phyloP scores from a whole-genome alignment of 2,329 filamentous ascomycete genomes.

The Diplodia mutila region DNA sequence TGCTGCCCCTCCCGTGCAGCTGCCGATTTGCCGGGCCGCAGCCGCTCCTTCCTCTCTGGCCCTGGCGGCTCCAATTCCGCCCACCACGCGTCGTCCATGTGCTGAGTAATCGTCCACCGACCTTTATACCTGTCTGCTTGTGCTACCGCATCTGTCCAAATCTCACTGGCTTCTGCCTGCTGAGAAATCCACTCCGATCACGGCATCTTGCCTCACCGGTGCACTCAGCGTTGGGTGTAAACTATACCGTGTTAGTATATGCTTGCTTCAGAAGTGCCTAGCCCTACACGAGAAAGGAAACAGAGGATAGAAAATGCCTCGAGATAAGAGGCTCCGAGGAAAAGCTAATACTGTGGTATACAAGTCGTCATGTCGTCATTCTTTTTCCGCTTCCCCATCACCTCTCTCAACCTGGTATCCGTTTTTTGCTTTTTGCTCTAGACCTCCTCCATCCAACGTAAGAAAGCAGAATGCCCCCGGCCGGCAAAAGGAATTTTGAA shows the following conservation, averaged over 20 bases:
- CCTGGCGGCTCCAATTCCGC: neutral
- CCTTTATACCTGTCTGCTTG: no score
- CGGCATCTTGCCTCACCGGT: neutral
- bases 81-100: no score
- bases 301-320: neutral
- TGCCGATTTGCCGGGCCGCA: conserved; percentile 18
- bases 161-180: neutral
- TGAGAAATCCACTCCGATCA: neutral
- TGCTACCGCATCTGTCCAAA: neutral
- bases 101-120: neutral
- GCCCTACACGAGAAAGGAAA: neutral
- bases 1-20: neutral
- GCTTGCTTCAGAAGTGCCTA: neutral
- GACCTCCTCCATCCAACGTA: conserved; percentile 6
- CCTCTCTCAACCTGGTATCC: neutral
- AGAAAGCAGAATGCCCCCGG: conserved; percentile 6
- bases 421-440: neutral
- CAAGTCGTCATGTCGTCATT: conserved; percentile 19
- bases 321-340: neutral
- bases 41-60: neutral
- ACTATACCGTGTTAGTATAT: conserved; percentile 14
- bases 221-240: neutral
- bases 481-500: neutral
- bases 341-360: conserved; percentile 14
- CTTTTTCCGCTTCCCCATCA: neutral